Conservation (phyloP, 768 basidiomycete genomes). For the Agaricus sinodeliciosus region DNA sequence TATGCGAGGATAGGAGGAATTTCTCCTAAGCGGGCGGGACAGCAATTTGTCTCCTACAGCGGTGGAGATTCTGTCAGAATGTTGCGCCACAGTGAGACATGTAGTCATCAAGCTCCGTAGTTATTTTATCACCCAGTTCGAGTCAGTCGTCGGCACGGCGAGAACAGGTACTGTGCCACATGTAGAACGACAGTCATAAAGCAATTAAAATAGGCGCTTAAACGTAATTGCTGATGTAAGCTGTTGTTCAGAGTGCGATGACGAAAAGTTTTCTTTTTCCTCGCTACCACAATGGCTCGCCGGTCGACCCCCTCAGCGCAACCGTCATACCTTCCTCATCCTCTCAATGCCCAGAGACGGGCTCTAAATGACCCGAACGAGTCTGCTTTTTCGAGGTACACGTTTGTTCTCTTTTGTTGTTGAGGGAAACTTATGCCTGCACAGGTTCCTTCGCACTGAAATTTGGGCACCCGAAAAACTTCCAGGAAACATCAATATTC, state of each 20-base stretch:
- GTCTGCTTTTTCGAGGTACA: conserved; percentile 46
- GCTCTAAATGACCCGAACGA: conserved; percentile 53
- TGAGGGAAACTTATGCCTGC: background rate
- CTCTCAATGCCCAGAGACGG: conserved; percentile 28
- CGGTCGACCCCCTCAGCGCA: conserved; percentile 50
- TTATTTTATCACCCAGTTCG: too few relatives aligned
- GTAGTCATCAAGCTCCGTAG: background rate
- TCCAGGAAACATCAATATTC: conserved; percentile 65
- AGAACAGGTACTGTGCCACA: too few relatives aligned
- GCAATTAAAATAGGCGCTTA: background rate
- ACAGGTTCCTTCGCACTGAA: conserved; percentile 52
- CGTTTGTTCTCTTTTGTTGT: conserved; percentile 16
- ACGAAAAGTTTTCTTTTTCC: conserved; percentile 10
- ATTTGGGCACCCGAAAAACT: conserved; percentile 69
- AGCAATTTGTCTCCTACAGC: background rate
- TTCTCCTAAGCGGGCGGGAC: background rate
- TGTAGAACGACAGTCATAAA: too few relatives aligned
- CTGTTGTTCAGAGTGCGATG: background rate
- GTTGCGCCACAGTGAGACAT: background rate
- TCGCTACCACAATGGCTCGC: conserved; percentile 52
- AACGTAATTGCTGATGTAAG: conserved; percentile 1
- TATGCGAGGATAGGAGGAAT: background rate
- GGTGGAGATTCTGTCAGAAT: background rate
- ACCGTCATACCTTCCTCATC: conserved; percentile 50
- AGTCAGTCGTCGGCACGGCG: too few relatives aligned